phyloP scores from a whole-genome alignment of 2,329 filamentous ascomycete genomes.

The Davidsoniella australis region DNA sequence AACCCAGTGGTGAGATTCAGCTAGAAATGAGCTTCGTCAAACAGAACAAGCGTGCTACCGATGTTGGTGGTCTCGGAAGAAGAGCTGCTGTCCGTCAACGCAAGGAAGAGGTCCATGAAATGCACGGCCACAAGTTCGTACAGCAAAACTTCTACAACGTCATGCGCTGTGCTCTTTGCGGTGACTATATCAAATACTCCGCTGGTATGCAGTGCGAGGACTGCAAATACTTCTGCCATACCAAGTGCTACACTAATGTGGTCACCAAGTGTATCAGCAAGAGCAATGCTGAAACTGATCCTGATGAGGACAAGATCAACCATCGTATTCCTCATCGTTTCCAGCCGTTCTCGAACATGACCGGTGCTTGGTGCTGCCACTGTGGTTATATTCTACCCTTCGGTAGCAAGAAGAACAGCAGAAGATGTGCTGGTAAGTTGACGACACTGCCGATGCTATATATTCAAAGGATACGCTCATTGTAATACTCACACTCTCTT shows the following conservation, averaged over 20 bases:
- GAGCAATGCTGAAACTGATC: slow-evolving; percentile 94
- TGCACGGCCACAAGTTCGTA: slow-evolving; percentile 98
- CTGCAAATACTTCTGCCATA: slow-evolving; percentile 98
- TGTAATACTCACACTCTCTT: slow-evolving; percentile 17
- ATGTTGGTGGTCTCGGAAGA: slow-evolving; percentile 79
- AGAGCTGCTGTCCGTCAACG: slow-evolving; percentile 93
- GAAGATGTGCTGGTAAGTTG: slow-evolving; percentile 66
- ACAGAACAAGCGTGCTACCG: slow-evolving; percentile 67
- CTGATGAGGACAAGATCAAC: slow-evolving; percentile 98
- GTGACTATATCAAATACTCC: slow-evolving; percentile 96
- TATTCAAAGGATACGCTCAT: neutral
- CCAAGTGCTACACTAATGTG: slow-evolving; percentile 89
- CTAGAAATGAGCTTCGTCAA: slow-evolving; percentile 85
- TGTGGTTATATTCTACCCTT: slow-evolving; percentile 92
- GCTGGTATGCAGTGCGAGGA: slow-evolving; percentile 98
- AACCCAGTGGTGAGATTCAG: slow-evolving; percentile 84
- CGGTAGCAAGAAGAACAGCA: slow-evolving; percentile 72
- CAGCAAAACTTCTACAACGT: slow-evolving; percentile 99
- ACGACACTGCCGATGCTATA: neutral
- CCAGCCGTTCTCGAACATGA: slow-evolving; percentile 90
- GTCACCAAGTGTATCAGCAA: slow-evolving; percentile 99
- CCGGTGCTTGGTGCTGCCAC: slow-evolving; percentile 98
- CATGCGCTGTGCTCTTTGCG: slow-evolving; percentile 96
- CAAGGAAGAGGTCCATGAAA: slow-evolving; percentile 96
- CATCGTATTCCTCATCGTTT: slow-evolving; percentile 97